Base-by-base conservation (phyloP, 176 grass and related monocot genomes). In the Tillandsia leiboldiana region DNA sequence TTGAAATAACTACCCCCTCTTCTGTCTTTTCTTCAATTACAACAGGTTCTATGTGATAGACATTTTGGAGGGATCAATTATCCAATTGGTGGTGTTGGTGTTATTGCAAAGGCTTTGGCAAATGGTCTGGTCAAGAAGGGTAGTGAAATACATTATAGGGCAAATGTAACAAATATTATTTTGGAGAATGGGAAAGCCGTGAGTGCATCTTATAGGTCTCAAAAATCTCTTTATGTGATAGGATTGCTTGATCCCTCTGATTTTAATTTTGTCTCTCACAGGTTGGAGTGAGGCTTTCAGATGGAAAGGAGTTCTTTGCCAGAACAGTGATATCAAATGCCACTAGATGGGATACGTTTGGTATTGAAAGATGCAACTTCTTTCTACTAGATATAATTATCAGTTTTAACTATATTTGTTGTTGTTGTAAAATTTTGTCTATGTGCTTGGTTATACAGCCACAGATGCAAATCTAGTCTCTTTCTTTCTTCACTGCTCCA, bases 261-360 rank as follows among this genome's bases (percentile, higher is more conserved):
- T 73, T 63, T 51, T 75, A 18, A 72, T 10, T 69, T 74, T 80
- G 14, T 56, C 18, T 81, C 26, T 77, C 54, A 57, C 29, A 96
- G 88, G 86, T 91, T 64, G 92, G 92, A 65, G 88, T 91, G 56
- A 80, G 70, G 64, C 80, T 96, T 63, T 91, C 92, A 80, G 81
- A 86, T 80, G 86, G 88, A 73, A 89, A 88, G 67, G 80, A 96
- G 51, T 91, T 88, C 57, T 91, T 91, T 88, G 83, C 88, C 69
- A 84, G 15, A 79, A 92, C 88, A 18, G 83, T 96, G 66, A 96
- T 96, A 84, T 96, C 88, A 56, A 96, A 96, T 89, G 92, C 92
- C 27, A 96, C 92, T 9, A 89, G 92, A 96, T 96, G 92, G 92
- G 92, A 96, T 76, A 96, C 92, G 4, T 96, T 96, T 75, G 92